These are phyloP conservation scores for Dictyostelium brefeldianum DNA, from an alignment of 78 protist genomes.

Conservation along the genomic window DNA sequence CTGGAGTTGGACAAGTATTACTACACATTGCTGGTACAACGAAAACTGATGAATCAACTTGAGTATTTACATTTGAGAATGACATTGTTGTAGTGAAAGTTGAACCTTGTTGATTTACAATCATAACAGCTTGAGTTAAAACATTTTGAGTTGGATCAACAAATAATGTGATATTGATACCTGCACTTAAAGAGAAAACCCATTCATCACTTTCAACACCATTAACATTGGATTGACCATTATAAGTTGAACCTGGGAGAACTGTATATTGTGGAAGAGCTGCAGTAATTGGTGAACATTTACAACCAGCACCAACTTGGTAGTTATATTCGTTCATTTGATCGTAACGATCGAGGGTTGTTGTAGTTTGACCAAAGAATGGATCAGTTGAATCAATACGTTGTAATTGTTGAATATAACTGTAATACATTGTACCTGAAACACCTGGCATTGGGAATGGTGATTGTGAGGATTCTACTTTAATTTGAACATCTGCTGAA, in stretches of 20 bases:
- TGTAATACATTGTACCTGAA: constrained; percentile 15
- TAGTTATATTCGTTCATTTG: background rate
- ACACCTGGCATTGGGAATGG: constrained; percentile 6
- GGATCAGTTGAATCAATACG: constrained; percentile 3
- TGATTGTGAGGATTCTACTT: background rate
- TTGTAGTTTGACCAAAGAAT: constrained; percentile 4
- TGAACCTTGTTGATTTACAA: background rate
- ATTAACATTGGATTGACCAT: constrained; percentile 9
- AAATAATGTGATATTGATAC: constrained; percentile 8
- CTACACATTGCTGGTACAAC: constrained; percentile 4
- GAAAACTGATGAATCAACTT: background rate
- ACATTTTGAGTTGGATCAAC: background rate
- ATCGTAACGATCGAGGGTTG: constrained; percentile 40
- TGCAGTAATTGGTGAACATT: constrained; percentile 8
- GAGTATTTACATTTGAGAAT: constrained; percentile 6
- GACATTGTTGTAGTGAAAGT: constrained; percentile 6
- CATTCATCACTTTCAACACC: constrained; percentile 24
- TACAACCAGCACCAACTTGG: background rate
- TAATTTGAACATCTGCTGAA: constrained; percentile 12
- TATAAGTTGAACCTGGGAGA: constrained; percentile 32
- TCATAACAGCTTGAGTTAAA: constrained; percentile 19
- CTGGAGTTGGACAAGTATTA: constrained; percentile 17
- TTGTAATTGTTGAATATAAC: background rate
- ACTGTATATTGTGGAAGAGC: background rate
- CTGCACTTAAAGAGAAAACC: background rate